These are phyloP conservation scores for Endotrypanum monterogeii DNA, from an alignment of 208 protist genomes.

Conservation along the genomic window DNA sequence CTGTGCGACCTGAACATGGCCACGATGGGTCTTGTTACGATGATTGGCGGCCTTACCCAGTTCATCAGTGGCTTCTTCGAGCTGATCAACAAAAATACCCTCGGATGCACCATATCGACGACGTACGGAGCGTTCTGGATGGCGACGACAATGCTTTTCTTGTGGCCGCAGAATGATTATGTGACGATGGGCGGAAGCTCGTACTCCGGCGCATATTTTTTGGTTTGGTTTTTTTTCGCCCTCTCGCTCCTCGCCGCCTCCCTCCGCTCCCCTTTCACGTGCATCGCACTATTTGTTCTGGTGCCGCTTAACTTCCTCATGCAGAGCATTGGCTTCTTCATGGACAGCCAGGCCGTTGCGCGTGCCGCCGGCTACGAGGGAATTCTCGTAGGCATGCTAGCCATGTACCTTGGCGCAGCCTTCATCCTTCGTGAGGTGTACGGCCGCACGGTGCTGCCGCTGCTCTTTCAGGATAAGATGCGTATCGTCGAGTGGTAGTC, in stretches of 20 bases:
- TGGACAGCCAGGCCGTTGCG: slow-evolving; percentile 15
- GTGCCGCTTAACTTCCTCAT: slow-evolving; percentile 35
- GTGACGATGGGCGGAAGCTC: slow-evolving; percentile 13
- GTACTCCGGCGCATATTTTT: slow-evolving; percentile 28
- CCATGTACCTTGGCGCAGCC: slow-evolving; percentile 56
- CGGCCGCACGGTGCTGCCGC: slow-evolving; percentile 37
- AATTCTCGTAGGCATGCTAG: slow-evolving; percentile 45
- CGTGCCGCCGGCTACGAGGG: slow-evolving; percentile 53
- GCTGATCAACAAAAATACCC: slow-evolving; percentile 58
- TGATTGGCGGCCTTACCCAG: slow-evolving; percentile 57
- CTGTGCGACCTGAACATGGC: slow-evolving; percentile 41
- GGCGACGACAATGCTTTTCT: slow-evolving; percentile 33
- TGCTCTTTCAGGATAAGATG: slow-evolving; percentile 33
- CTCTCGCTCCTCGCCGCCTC: slow-evolving; percentile 20
- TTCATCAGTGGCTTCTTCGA: slow-evolving; percentile 62
- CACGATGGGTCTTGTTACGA: slow-evolving; percentile 41
- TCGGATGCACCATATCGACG: slow-evolving; percentile 49
- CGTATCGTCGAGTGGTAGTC: slow-evolving; percentile 33
- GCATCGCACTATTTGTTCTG: slow-evolving; percentile 34
- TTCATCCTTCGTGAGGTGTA: slow-evolving; percentile 51
- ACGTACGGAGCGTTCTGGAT: slow-evolving; percentile 69
- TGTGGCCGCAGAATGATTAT: slow-evolving; percentile 28
- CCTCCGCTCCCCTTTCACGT: slow-evolving; percentile 29
- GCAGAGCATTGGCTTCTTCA: slow-evolving; percentile 32
- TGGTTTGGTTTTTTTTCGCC: slow-evolving; percentile 32